Conservation (phyloP, 768 basidiomycete genomes). For the Ephemerocybe angulata region DNA sequence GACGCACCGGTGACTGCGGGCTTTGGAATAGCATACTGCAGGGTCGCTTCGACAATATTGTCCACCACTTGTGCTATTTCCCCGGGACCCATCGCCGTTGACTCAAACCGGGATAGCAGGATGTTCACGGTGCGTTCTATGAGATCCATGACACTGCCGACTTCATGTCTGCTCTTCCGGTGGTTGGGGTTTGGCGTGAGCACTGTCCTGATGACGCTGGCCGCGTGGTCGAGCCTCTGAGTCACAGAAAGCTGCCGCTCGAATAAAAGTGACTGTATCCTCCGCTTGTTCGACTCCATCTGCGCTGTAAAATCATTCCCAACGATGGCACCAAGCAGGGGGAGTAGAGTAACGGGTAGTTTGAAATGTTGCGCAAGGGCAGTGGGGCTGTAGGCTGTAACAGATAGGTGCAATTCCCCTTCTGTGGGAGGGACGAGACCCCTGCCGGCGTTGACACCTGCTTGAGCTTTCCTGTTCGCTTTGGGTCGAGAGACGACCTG, state of each 20-base stretch:
- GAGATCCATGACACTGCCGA: constrained; percentile 73
- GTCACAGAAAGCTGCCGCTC: constrained; percentile 50
- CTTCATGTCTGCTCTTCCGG: constrained; percentile 49
- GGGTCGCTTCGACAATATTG: constrained; percentile 65
- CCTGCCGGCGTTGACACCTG: constrained; percentile 24
- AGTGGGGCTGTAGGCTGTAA: constrained; percentile 58
- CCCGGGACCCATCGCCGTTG: constrained; percentile 47
- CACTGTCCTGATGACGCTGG: constrained; percentile 52
- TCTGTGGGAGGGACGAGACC: constrained; percentile 55
- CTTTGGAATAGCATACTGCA: constrained; percentile 75
- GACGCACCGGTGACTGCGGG: constrained; percentile 37
- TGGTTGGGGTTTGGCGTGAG: constrained; percentile 47
- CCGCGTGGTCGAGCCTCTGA: constrained; percentile 67
- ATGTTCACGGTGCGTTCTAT: constrained; percentile 65
- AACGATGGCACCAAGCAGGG: constrained; percentile 71
- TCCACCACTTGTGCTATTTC: constrained; percentile 66
- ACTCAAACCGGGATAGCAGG: constrained; percentile 46
- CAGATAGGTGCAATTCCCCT: constrained; percentile 44
- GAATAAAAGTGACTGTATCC: constrained; percentile 64
- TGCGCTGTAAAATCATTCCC: constrained; percentile 76
- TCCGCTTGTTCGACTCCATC: constrained; percentile 43
- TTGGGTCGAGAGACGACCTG: constrained; percentile 55
- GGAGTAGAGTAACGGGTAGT: constrained; percentile 67
- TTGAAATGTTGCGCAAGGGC: constrained; percentile 61
- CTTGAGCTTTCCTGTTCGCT: constrained; percentile 38